These are phyloP conservation scores for Claviceps capensis DNA, from an alignment of 2,329 filamentous ascomycete genomes.

Conservation along the genomic window DNA sequence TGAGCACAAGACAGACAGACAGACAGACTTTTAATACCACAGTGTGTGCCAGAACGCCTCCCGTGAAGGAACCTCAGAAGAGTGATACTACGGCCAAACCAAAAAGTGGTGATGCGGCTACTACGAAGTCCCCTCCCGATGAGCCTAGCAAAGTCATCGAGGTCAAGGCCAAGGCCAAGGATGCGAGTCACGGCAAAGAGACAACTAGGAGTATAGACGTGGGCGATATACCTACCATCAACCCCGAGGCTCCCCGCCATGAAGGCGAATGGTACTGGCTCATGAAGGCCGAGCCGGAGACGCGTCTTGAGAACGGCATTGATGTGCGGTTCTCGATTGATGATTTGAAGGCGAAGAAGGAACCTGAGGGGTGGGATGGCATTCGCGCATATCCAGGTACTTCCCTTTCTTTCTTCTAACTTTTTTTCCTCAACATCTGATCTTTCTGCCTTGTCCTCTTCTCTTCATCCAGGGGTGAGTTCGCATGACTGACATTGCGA, in stretches of 20 bases:
- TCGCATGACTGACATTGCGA: neutral
- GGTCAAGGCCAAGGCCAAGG: neutral
- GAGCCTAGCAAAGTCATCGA: constrained; percentile 1
- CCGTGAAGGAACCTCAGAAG: neutral
- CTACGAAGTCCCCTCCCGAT: neutral
- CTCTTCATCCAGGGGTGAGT: too few species aligned
- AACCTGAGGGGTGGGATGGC: constrained; percentile 82
- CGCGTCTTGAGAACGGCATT: constrained; percentile 70
- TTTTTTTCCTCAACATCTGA: neutral
- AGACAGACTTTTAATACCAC: neutral
- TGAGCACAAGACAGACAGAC: neutral
- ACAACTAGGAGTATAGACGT: constrained; percentile 8
- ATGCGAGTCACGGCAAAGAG: neutral
- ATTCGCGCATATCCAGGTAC: constrained; percentile 36
- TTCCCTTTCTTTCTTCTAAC: neutral
- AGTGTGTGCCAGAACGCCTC: neutral
- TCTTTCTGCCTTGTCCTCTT: too few species aligned
- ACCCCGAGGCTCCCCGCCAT: constrained; percentile 25
- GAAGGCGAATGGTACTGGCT: constrained; percentile 53
- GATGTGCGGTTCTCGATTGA: constrained; percentile 94
- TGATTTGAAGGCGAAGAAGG: constrained; percentile 57
- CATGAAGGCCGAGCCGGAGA: constrained; percentile 79
- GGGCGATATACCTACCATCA: constrained; percentile 22
- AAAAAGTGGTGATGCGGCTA: neutral
- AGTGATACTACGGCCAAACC: neutral